These are phyloP conservation scores for Leishmania turanica DNA, from an alignment of 208 protist species.

Conservation along the genomic window DNA sequence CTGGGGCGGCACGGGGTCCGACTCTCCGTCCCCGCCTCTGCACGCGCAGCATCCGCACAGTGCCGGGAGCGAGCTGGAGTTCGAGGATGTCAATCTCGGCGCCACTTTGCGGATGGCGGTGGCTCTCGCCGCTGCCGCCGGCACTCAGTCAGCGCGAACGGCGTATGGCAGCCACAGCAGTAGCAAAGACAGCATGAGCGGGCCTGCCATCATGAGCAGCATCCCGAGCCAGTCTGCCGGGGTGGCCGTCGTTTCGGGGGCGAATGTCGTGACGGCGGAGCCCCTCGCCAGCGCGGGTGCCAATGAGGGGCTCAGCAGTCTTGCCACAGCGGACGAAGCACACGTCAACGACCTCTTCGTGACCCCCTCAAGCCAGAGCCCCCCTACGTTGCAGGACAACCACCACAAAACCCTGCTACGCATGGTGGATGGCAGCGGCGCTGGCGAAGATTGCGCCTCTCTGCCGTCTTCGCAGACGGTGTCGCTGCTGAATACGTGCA, in stretches of 20 bases:
- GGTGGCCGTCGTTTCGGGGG: not conserved
- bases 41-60: not conserved
- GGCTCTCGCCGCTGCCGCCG: constrained; percentile 23
- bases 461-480: not conserved
- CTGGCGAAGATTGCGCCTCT: not conserved
- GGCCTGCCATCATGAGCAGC: constrained; percentile 12
- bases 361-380: not conserved
- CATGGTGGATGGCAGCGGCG: not conserved
- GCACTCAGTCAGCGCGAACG: not conserved
- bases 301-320: not conserved
- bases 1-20: not conserved
- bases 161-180: not conserved
- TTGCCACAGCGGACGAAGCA: not conserved
- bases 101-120: constrained; percentile 28
- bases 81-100: constrained; percentile 26
- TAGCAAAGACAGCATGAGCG: not conserved
- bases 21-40: not conserved
- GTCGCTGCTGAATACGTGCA: not conserved
- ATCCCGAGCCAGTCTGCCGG: not conserved
- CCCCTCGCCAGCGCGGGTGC: not conserved
- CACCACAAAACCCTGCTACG: not conserved
- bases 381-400: not conserved
- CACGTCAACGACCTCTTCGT: not conserved
- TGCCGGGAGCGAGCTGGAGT: not conserved
- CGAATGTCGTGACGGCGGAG: not conserved